Percentiles rank a stretch among this genome's conserved stretches.
Conservation (phyloP, 2,329 filamentous ascomycete genomes). For the Sarocladium strictum region DNA sequence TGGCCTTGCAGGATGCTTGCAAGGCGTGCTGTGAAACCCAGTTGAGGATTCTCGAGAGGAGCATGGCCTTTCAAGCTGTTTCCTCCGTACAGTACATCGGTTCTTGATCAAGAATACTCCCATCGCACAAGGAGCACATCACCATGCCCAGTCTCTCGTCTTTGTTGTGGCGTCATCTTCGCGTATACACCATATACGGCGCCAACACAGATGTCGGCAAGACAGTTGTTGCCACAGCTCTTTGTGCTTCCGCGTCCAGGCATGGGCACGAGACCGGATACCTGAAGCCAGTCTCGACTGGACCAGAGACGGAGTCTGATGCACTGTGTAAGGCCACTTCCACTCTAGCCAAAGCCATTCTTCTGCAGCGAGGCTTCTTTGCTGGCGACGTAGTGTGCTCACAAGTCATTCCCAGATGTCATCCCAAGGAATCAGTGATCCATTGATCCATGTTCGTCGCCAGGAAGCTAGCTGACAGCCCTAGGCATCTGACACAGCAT, state of each 20-base stretch:
- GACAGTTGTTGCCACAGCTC: slow-evolving; percentile 69
- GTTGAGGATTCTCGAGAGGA: too few species aligned
- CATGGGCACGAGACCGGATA: slow-evolving; percentile 51
- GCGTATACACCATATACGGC: slow-evolving; percentile 70
- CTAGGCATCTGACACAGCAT: slow-evolving; percentile 58
- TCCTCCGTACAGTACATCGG: too few species aligned
- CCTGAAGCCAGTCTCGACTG: slow-evolving; percentile 79
- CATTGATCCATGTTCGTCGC: neutral
- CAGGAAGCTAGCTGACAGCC: neutral
- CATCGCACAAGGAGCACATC: too few species aligned
- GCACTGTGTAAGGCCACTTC: slow-evolving; percentile 55
- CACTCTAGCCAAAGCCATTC: too few species aligned
- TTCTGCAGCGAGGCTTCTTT: too few species aligned
- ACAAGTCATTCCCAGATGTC: slow-evolving; percentile 4
- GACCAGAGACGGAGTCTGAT: slow-evolving; percentile 63
- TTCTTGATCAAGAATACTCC: too few species aligned
- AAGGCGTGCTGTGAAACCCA: too few species aligned
- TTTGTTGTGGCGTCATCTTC: slow-evolving; percentile 62
- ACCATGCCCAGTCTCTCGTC: slow-evolving; percentile 46
- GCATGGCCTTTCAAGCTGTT: too few species aligned
- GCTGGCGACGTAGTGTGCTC: too few species aligned
- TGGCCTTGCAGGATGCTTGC: too few species aligned
- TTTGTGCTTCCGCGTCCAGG: slow-evolving; percentile 54
- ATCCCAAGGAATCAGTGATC: too few species aligned
- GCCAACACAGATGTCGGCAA: slow-evolving; percentile 84